These are phyloP conservation scores for Boletellus deceptivus DNA, from an alignment of 1,284 basidiomycete species.

Conservation along the genomic window DNA sequence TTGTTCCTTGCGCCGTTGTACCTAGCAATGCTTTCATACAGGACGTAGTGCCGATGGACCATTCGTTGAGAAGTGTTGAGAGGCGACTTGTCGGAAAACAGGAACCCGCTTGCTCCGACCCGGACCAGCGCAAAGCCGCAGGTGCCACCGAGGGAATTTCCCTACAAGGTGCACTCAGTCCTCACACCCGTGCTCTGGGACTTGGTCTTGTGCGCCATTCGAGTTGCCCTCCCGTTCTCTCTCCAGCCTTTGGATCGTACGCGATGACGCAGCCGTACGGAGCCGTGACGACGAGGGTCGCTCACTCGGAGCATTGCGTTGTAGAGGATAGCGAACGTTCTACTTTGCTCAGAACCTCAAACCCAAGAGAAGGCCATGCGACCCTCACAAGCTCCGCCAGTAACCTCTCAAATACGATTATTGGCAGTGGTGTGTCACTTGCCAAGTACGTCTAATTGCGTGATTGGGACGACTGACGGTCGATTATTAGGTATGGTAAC, in stretches of 20 bases:
- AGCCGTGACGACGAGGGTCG: constrained; percentile 34
- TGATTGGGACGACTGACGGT: constrained; percentile 6
- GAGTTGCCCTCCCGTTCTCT: neutral
- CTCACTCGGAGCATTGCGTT: constrained; percentile 2
- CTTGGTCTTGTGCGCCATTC: neutral
- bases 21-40: neutral
- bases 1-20: constrained; percentile 5
- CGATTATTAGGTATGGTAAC: constrained; percentile 69
- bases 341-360: constrained; percentile 49
- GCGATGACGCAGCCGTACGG: constrained; percentile 70
- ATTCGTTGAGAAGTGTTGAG: no score
- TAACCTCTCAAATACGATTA: constrained; percentile 84
- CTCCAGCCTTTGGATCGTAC: constrained; percentile 33
- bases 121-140: no score
- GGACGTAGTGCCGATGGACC: neutral
- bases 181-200: neutral
- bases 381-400: constrained; percentile 64
- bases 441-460: neutral
- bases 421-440: constrained; percentile 74
- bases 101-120: no score
- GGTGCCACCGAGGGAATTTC: no score
- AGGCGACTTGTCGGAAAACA: no score
- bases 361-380: constrained; percentile 60
- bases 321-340: constrained; percentile 47
- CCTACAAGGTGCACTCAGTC: neutral